These are phyloP conservation scores for Mrakia gelida DNA, from an alignment of 768 basidiomycete genomes.

Conservation along the genomic window DNA sequence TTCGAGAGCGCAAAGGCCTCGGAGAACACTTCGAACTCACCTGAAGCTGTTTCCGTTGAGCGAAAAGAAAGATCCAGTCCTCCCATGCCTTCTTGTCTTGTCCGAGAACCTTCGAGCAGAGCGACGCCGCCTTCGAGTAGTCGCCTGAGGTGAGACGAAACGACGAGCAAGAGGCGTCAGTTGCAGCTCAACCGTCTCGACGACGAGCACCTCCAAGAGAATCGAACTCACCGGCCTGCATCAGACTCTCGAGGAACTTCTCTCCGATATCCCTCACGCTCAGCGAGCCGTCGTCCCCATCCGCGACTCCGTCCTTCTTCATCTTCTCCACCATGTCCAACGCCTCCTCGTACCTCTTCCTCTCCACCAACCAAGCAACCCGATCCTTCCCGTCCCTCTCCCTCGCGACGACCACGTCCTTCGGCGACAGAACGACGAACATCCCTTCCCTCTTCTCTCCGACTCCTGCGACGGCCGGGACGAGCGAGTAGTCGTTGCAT, in stretches of 20 bases:
- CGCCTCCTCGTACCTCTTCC: constrained; percentile 81
- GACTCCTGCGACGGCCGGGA: constrained; percentile 44
- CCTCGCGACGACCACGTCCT: constrained; percentile 79
- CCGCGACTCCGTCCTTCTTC: constrained; percentile 45
- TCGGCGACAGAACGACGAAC: constrained; percentile 81
- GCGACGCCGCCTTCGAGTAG: constrained; percentile 70
- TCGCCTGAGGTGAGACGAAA: constrained; percentile 47
- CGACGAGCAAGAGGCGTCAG: neutral
- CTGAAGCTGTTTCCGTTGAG: constrained; percentile 70
- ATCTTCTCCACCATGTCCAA: constrained; percentile 71
- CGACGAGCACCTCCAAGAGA: neutral
- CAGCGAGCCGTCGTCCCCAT: constrained; percentile 48
- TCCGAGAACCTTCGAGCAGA: constrained; percentile 81
- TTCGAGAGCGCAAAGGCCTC: neutral
- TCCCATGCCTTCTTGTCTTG: constrained; percentile 84
- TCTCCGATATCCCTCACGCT: constrained; percentile 61
- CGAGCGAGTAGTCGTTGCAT: constrained; percentile 85
- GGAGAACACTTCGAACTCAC: constrained; percentile 47
- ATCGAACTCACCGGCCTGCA: constrained; percentile 60
- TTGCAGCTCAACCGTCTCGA: neutral
- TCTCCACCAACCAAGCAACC: constrained; percentile 85
- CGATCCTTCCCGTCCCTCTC: constrained; percentile 85
- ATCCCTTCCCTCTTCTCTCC: constrained; percentile 46
- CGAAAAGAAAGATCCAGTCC: constrained; percentile 88
- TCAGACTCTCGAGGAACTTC: constrained; percentile 79